Evolutionary conservation across 164 flowering plant genomes (phyloP).

Genomic region (Brasenia schreberi): DNA sequence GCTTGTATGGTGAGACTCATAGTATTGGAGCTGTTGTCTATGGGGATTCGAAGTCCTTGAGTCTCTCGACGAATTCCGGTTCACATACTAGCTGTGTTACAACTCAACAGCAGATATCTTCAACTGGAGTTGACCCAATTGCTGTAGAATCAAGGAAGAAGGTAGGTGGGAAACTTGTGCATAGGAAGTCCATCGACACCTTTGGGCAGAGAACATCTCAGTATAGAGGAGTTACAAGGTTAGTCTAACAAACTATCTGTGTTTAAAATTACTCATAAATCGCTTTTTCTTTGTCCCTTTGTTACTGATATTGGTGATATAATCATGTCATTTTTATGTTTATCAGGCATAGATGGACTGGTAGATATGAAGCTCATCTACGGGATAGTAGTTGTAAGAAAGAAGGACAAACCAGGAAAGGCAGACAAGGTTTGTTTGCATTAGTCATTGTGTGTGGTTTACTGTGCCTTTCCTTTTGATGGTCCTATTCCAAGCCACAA

Average conservation of each 20-base stretch:
- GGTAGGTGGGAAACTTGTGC: slow-evolving; percentile 31
- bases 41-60: slow-evolving; percentile 65
- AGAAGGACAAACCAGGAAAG: slow-evolving; percentile 7
- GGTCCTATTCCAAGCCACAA: too few relatives aligned
- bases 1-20: slow-evolving; percentile 7
- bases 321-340: neutral
- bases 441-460: too few relatives aligned
- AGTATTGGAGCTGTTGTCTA: slow-evolving; percentile 24
- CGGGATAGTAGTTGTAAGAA: slow-evolving; percentile 7
- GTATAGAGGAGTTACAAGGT: neutral
- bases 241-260: neutral
- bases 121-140: slow-evolving; percentile 10
- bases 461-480: too few relatives aligned
- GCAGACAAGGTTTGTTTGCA: slow-evolving; percentile 3
- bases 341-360: slow-evolving; percentile 8
- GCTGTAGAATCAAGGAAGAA: slow-evolving; percentile 51
- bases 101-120: slow-evolving; percentile 33
- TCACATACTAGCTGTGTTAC: slow-evolving; percentile 64
- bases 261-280: too few relatives aligned
- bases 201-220: neutral
- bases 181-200: slow-evolving; percentile 1
- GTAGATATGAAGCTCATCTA: slow-evolving; percentile 7
- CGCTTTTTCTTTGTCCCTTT: too few relatives aligned
- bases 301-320: neutral
- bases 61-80: slow-evolving; percentile 79